A percentile compares a stretch with the other conserved stretches of the same genome.
These are phyloP conservation scores for Sporisorium iseilematis-ciliati DNA, from an alignment of 1,284 basidiomycete genomes.

Conservation along the genomic window DNA sequence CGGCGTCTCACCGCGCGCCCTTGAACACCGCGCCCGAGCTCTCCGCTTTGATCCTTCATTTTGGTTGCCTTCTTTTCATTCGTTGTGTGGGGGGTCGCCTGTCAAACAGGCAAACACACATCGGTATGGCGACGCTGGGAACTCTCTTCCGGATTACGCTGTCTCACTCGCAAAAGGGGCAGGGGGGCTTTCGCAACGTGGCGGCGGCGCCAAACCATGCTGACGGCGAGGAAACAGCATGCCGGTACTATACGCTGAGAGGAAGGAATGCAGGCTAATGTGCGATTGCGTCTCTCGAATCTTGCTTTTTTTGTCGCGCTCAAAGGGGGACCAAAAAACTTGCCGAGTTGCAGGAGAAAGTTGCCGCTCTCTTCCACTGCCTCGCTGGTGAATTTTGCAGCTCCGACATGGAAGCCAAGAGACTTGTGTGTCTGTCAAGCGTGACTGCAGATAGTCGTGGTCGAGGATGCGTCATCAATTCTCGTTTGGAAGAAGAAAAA, in stretches of 20 bases:
- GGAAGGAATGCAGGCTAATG: background rate
- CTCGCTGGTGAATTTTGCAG: background rate
- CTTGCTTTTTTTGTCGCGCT: background rate
- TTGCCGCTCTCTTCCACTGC: background rate
- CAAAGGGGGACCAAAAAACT: background rate
- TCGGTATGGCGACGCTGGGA: background rate
- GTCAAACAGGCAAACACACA: background rate
- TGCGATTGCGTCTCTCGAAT: background rate
- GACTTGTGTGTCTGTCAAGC: too few relatives aligned
- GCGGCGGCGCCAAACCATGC: background rate
- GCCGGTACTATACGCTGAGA: background rate
- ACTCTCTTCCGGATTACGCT: background rate
- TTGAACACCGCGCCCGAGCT: background rate
- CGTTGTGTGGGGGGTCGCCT: too few relatives aligned
- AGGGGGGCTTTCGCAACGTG: background rate
- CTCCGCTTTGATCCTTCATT: background rate
- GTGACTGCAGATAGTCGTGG: too few relatives aligned
- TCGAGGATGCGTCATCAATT: too few relatives aligned
- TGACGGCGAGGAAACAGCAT: background rate
- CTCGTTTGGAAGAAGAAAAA: too few relatives aligned
- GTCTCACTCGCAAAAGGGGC: too few relatives aligned
- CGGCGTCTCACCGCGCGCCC: too few relatives aligned
- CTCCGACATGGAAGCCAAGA: background rate
- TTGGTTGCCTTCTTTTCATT: too few relatives aligned
- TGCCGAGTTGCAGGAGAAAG: slow-evolving; percentile 3